Evolutionary conservation across 441 rosid genomes (phyloP), one percentile per base, ranked within the genome.

Genomic region (Pelargonium cotyledonis): DNA sequence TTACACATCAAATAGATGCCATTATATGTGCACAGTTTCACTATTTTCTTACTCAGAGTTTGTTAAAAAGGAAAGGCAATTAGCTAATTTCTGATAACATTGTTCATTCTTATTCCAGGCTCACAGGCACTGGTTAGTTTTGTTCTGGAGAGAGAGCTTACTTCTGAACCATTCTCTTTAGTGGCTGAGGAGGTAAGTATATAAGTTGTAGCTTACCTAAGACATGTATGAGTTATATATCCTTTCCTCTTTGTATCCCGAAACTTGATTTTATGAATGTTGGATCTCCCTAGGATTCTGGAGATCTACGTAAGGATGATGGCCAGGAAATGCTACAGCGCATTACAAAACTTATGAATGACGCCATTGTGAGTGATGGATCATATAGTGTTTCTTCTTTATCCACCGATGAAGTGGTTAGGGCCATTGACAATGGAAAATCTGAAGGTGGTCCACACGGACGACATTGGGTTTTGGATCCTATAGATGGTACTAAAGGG

Each of bases 401-500:
- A 71, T 83, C 97, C 64, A 70, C 82, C 0, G 90, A 90, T 55
- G 94, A 87, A 78, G 88, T 92, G 14, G 85, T 90, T 53, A 75
- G 65, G 29, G 96, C 89, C 75, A 95, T 95, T 65, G 97, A 95
- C 64, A 60, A 75, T 65, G 97, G 97, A 64, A 87, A 84, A 79
- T 88, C 97, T 61, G 91, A 89, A 82, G 97, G 99, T 61, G 97
- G 99, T 75, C 76, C 96, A 47, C 74, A 46, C 8, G 99, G 99
- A 57, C 86, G 88, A 57, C 99, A 95, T 66, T 95, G 99, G 99
- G 86, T 95, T 76, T 84, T 95, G 80, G 99, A 95, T 81, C 99
- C 99, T 60, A 90, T 95, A 40, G 99, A 93, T 77, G 97, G 99
- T 51, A 95, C 99, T 49, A 92, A 93, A 88, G 99, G 99, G 99